Base-by-base conservation (phyloP, 768 basidiomycete species). In the Cantharellus cinnabarinus region DNA sequence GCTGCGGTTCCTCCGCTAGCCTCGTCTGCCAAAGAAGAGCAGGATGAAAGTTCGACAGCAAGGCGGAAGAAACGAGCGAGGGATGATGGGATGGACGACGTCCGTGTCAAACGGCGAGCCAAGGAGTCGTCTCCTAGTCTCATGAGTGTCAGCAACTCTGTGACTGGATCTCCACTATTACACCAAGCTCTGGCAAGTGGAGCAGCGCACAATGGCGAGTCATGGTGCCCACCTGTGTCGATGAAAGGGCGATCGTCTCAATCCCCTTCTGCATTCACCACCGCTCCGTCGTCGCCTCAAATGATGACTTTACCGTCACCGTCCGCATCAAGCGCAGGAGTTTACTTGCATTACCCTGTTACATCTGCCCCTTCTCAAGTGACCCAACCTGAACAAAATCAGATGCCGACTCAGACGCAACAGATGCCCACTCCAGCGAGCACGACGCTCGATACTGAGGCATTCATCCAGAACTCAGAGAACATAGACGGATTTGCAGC, bases 1-100 rank as follows among this genome's bases (percentile, higher is more conserved):
- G 10, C 10, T 10, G 44, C 44, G 44, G 10, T 29, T 48, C 44
- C 44, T 1, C 52, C 52, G 14, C 39, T 51, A 39, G 50, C 48
- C 2, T 40, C 56, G 2, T 41, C 56, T 59, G 54, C 54, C 7
- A 62, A 59, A 2, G 62, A 63, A n/a, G 63, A 64, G 42, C 61
- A 62, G 38, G 63, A 64, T 5, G 63, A 40, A n/a, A 57, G 60
- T 39, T 2, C 34, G 4, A 59, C 20, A 50, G 42, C 14, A 35
- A 62, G 58, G 41, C 55, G 61, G n/a, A 62, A 62, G 55, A 34
- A 60, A n/a, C 40, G 56, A n/a, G 54, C 52, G 34, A 29, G 51
- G 20, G 58, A 52, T 51, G 62, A 62, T 20, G 15, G 38, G 10
- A 59, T 60, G 35, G 55, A 54, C 5, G 62, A 62, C 14, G 14